Percentiles rank a stretch among this genome's conserved stretches.
These are phyloP conservation scores for Solanum hybrid DNA, from an alignment of 305 asterid species.

Conservation along the genomic window DNA sequence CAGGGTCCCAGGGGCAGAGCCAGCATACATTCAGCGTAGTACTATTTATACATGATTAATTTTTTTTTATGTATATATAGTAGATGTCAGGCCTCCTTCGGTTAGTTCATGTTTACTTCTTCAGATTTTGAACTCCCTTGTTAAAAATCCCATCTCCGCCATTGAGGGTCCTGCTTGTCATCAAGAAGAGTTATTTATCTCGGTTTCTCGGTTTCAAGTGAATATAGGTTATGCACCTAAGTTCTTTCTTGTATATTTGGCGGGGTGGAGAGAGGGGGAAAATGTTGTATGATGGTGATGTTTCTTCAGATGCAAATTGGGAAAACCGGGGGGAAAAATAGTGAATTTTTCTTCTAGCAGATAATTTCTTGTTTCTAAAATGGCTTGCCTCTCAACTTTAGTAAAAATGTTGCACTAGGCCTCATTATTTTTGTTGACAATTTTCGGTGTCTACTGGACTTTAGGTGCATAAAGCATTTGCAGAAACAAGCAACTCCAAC, in stretches of 20 bases:
- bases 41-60: too few species aligned
- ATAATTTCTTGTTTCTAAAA: neutral
- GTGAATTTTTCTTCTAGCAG: neutral
- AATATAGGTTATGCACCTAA: neutral
- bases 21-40: neutral
- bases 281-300: neutral
- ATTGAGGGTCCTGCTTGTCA: neutral
- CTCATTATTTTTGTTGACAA: neutral
- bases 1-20: neutral
- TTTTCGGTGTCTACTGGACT: neutral
- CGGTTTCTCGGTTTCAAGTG: neutral
- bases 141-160: neutral
- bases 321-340: neutral
- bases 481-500: slow-evolving; percentile 62
- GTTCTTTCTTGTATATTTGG: neutral
- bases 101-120: neutral
- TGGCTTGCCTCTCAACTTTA: neutral
- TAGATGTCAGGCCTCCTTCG: neutral
- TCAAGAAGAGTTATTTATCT: neutral
- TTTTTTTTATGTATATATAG: neutral
- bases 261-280: neutral
- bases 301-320: neutral
- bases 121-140: neutral
- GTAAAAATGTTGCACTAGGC: neutral
- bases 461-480: slow-evolving; percentile 65